Base-by-base conservation (phyloP, 108 stramenopile genomes). In the Hondaea fermentalgiana region DNA sequence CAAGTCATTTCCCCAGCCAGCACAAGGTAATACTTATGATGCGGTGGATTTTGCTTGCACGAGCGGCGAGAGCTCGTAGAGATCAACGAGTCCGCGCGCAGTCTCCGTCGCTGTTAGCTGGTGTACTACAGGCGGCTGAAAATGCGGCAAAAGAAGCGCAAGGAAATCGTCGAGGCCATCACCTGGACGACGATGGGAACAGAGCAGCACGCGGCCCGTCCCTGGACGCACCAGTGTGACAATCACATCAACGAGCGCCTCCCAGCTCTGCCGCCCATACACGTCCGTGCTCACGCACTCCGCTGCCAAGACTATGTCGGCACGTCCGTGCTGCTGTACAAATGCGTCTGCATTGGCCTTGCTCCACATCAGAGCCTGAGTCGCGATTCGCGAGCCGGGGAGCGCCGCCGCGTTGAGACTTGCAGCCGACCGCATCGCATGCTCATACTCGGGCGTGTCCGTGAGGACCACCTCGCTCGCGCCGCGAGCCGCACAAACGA, bases 81-180 rank as follows among this genome's bases (percentile, higher is more conserved):
- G 64, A 69, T 69, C 64, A 8, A 69, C 35, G 4, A 23, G 25
- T 12, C 64, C 64, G 8, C 25, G 35, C 42, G 25, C 42, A 12
- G 64, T 16, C 25, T 69, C 64, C 8, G 25, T 23, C 10, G 35
- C 35, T 8, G 64, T 0, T 0, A 69, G 42, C 42, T 69, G 14
- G 64, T 69, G 76, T 12, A 83, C 23, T 6, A 16, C 16, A 23
- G n/a, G 23, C 8, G 6, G 12, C 23, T 25, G 51, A 35, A 83
- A 83, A 21, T 23, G 45, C 49, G 12, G 19, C 14, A 25, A 2
- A 6, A 83, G 49, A 35, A 83, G 19, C 45, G 19, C 49, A 6
- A 83, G 76, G 49, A 83, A 83, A 6, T 83, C 76, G n/a, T 83
- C 76, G 23, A 83, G 76, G 23, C 76, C 76, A 35, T 83, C 76